These are phyloP conservation scores for Chrysochromulina parva DNA, from an alignment of 78 protist species.

Conservation along the genomic window DNA sequence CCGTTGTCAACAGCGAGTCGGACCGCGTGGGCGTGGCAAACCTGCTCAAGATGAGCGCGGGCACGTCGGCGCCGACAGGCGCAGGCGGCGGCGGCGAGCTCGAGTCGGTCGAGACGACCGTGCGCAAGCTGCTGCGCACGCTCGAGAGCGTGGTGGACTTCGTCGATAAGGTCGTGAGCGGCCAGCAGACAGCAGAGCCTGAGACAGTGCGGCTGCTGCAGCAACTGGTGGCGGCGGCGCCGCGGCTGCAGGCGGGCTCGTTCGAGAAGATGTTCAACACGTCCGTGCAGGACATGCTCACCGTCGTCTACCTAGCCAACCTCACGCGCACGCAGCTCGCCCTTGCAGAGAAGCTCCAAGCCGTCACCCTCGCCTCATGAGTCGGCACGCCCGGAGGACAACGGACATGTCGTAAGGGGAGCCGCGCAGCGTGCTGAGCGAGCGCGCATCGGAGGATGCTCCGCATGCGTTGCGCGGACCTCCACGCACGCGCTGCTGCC, in stretches of 20 bases:
- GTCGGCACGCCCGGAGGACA: no score
- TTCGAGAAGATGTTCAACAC: constrained; percentile 28
- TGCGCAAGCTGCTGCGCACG: neutral
- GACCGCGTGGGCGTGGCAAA: neutral
- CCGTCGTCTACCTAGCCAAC: constrained; percentile 43
- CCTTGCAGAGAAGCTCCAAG: constrained; percentile 41
- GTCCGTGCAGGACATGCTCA: constrained; percentile 41
- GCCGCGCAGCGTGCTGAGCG: no score
- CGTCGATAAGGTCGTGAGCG: constrained; percentile 15
- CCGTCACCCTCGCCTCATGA: neutral
- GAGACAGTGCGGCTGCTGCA: constrained; percentile 15
- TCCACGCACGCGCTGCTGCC: no score
- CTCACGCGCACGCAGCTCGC: constrained; percentile 46
- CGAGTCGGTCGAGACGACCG: neutral
- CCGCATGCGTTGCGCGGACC: no score
- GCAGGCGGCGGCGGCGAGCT: neutral
- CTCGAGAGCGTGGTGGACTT: neutral
- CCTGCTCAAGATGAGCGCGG: neutral
- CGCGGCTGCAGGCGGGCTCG: neutral
- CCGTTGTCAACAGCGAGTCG: neutral
- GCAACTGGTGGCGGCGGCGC: constrained; percentile 4
- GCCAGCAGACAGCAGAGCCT: neutral
- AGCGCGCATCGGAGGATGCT: no score
- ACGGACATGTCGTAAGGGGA: no score
- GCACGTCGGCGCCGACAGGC: no score